Percentiles rank a stretch among this genome's conserved stretches.
Evolutionary conservation across 2,329 filamentous ascomycete genomes (phyloP).

Genomic region (Nothomitra cinnamomea): DNA sequence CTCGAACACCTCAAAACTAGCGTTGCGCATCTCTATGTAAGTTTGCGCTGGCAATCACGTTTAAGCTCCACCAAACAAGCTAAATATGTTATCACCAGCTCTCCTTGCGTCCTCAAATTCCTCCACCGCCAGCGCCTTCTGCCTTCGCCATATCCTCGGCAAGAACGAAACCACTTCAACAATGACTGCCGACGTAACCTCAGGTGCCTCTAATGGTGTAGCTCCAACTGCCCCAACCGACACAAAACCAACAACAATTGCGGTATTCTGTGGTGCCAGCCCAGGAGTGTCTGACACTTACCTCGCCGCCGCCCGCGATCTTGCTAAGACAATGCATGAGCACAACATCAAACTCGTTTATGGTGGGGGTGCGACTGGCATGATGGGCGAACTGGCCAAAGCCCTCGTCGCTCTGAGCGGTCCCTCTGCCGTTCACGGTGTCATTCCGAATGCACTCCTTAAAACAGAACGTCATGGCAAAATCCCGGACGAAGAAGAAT

Average conservation of each 20-base stretch:
- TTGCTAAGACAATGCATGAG: conserved; percentile 57
- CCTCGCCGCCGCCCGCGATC: conserved; percentile 57
- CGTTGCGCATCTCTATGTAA: too few relatives aligned
- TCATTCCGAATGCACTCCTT: conserved; percentile 78
- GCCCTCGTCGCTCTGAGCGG: conserved; percentile 73
- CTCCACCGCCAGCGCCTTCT: too few relatives aligned
- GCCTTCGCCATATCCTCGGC: background rate
- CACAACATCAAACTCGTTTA: conserved; percentile 77
- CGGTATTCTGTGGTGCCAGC: conserved; percentile 55
- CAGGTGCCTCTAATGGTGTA: background rate
- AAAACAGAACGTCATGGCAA: conserved; percentile 52
- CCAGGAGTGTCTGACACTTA: conserved; percentile 57
- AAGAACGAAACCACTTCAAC: background rate
- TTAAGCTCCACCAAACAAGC: too few relatives aligned
- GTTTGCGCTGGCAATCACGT: too few relatives aligned
- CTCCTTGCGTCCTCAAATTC: too few relatives aligned
- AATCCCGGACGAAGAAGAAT: conserved; percentile 43
- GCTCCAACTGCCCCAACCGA: background rate
- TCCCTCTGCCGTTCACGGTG: conserved; percentile 69
- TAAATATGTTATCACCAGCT: too few relatives aligned
- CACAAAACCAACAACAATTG: background rate
- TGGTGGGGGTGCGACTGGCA: conserved; percentile 80
- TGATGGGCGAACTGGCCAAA: conserved; percentile 89
- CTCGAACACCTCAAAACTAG: too few relatives aligned
- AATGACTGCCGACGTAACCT: background rate